phyloP scores from a whole-genome alignment of 306 rosid species.

The Rosa lucieae region DNA sequence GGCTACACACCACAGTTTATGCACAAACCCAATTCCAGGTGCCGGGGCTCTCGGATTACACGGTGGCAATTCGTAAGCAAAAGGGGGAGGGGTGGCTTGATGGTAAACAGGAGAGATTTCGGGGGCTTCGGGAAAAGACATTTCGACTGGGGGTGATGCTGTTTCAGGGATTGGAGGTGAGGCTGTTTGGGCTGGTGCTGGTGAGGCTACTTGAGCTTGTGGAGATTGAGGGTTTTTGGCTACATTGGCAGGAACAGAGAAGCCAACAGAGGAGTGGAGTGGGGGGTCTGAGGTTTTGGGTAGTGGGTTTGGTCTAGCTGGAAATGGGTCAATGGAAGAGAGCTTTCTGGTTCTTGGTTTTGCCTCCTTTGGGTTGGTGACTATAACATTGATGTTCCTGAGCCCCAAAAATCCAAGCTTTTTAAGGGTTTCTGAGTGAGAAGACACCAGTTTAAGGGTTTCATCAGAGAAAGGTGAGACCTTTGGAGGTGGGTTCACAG shows the following conservation, averaged over 20 bases:
- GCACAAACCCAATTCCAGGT: constrained; percentile 38
- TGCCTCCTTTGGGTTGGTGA: constrained; percentile 27
- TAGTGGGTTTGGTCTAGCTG: constrained; percentile 54
- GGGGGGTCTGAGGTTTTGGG: constrained; percentile 62
- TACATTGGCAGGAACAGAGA: constrained; percentile 43
- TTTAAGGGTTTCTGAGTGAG: constrained; percentile 50
- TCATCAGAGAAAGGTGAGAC: constrained; percentile 42
- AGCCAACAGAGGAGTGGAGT: constrained; percentile 44
- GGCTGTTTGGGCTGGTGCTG: constrained; percentile 39
- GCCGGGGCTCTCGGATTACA: constrained; percentile 59
- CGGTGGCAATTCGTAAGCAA: constrained; percentile 53
- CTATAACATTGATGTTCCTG: constrained; percentile 37
- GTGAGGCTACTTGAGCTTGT: constrained; percentile 30
- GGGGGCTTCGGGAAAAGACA: constrained; percentile 38
- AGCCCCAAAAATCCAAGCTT: constrained; percentile 51
- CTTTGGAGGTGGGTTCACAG: constrained; percentile 40
- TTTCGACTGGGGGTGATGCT: constrained; percentile 12
- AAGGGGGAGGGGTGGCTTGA: constrained; percentile 57
- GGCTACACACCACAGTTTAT: constrained; percentile 90
- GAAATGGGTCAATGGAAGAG: constrained; percentile 42
- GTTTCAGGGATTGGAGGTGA: constrained; percentile 9
- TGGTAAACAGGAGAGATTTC: constrained; percentile 38
- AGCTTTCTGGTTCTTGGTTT: constrained; percentile 56
- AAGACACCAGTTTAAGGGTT: constrained; percentile 38
- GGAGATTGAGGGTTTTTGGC: constrained; percentile 55